Evolutionary conservation across 371 early-diverging fungal species (phyloP).

Genomic region (Haplosporangium sp.): DNA sequence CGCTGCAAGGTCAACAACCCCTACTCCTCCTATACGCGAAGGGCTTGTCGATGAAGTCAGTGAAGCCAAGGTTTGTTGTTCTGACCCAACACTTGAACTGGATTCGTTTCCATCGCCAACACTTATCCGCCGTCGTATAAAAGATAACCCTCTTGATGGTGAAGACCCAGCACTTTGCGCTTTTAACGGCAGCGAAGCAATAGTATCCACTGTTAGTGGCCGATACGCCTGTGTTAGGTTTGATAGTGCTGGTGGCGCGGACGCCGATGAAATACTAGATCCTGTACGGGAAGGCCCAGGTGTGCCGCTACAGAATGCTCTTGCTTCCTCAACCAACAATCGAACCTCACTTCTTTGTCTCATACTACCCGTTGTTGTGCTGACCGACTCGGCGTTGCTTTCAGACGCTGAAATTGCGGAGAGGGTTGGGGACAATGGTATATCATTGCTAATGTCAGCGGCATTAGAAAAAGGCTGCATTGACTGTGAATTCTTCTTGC

Average conservation of each 20-base stretch:
- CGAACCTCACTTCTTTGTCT: slow-evolving; percentile 10
- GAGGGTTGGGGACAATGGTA: slow-evolving; percentile 1
- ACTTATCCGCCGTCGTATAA: slow-evolving; percentile 15
- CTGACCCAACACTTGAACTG: background rate
- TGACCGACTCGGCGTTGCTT: background rate
- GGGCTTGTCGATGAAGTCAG: background rate
- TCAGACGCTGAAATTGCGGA: background rate
- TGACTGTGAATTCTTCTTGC: background rate
- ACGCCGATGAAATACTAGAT: background rate
- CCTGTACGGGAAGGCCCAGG: slow-evolving; percentile 7
- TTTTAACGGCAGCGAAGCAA: background rate
- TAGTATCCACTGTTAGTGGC: background rate
- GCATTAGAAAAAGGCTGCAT: no score
- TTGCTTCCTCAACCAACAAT: slow-evolving; percentile 44
- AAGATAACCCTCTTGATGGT: slow-evolving; percentile 1
- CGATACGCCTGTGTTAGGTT: slow-evolving; percentile 5
- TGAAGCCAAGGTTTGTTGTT: background rate
- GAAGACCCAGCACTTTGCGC: background rate
- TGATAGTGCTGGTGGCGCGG: background rate
- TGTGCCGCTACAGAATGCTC: slow-evolving; percentile 43
- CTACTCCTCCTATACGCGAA: background rate
- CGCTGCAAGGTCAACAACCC: slow-evolving; percentile 42
- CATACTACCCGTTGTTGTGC: background rate
- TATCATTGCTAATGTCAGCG: background rate
- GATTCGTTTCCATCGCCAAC: background rate